Percentiles rank a stretch among this genome's conserved stretches.
phyloP scores from a whole-genome alignment of 768 basidiomycete genomes.

The Leccinum imitatum region DNA sequence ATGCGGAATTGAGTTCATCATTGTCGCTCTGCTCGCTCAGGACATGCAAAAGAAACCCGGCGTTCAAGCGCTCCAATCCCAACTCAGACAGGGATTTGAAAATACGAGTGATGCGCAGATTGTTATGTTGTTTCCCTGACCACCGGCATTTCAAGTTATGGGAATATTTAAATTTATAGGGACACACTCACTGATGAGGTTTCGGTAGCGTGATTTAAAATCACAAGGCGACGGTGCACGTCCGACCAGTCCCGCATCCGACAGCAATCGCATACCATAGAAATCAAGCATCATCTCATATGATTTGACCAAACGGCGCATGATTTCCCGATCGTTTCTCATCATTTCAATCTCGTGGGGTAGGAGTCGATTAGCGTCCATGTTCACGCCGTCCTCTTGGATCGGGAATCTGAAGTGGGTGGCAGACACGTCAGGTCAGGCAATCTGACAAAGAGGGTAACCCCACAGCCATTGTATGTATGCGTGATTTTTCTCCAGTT shows the following conservation, averaged over 20 bases:
- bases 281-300: conserved; percentile 79
- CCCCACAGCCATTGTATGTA: conserved; percentile 81
- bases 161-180: neutral
- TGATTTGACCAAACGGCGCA: conserved; percentile 53
- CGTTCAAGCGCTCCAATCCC: conserved; percentile 61
- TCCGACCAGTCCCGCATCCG: conserved; percentile 57
- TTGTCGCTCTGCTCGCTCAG: conserved; percentile 67
- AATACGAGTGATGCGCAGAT: conserved; percentile 74
- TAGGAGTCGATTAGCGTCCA: conserved; percentile 62
- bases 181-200: conserved; percentile 60
- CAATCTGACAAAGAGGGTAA: neutral
- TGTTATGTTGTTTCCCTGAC: conserved; percentile 70
- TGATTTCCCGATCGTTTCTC: conserved; percentile 47
- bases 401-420: conserved; percentile 58
- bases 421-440: neutral
- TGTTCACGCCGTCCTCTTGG: conserved; percentile 73
- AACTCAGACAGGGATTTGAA: conserved; percentile 73
- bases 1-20: conserved; percentile 46
- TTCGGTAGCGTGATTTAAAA: conserved; percentile 55
- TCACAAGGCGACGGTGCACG: conserved; percentile 50
- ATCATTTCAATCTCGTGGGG: conserved; percentile 61
- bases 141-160: neutral
- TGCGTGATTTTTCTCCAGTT: conserved; percentile 66
- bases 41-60: conserved; percentile 67
- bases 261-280: conserved; percentile 69